Percentiles rank a stretch among this genome's conserved stretches.
phyloP scores from a whole-genome alignment of 164 flowering plant genomes.

The Kalanchoe fedtschenkoi region DNA sequence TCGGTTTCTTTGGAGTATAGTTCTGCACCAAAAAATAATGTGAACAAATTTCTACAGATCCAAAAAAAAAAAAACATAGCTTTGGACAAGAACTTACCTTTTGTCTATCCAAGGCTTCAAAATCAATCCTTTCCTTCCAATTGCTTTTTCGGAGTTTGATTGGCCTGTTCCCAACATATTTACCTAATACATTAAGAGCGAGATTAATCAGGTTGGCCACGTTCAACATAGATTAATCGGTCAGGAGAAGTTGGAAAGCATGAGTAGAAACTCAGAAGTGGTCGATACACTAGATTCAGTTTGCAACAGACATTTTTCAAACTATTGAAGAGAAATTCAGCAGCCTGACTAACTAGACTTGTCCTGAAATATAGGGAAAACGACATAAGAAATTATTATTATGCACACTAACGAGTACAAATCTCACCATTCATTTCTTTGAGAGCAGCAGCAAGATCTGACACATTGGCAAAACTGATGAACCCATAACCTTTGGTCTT shows the following conservation, averaged over 20 bases:
- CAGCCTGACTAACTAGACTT: background rate
- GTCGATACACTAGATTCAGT: background rate
- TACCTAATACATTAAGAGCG: conserved; percentile 21
- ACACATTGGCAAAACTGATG: conserved; percentile 62
- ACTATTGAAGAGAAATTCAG: too few relatives aligned
- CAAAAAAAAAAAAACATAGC: background rate
- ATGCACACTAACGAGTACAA: background rate
- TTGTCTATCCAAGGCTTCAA: conserved; percentile 62
- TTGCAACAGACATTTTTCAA: background rate
- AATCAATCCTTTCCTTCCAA: conserved; percentile 73
- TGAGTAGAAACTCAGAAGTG: background rate
- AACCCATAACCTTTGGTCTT: conserved; percentile 77
- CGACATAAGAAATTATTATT: background rate
- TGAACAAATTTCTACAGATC: background rate
- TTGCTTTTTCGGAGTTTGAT: conserved; percentile 72
- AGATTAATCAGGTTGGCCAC: background rate
- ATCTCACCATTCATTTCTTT: conserved; percentile 77
- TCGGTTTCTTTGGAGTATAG: conserved; percentile 58
- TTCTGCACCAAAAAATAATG: conserved; percentile 28
- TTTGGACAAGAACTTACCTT: conserved; percentile 30
- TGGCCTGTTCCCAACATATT: conserved; percentile 69
- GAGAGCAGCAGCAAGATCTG: conserved; percentile 59
- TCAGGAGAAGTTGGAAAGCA: background rate
- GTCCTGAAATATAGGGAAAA: background rate
- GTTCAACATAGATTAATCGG: background rate